These are phyloP conservation scores for Thermothelomyces thermophilus DNA, from an alignment of 2,329 filamentous ascomycete species.

Conservation along the genomic window DNA sequence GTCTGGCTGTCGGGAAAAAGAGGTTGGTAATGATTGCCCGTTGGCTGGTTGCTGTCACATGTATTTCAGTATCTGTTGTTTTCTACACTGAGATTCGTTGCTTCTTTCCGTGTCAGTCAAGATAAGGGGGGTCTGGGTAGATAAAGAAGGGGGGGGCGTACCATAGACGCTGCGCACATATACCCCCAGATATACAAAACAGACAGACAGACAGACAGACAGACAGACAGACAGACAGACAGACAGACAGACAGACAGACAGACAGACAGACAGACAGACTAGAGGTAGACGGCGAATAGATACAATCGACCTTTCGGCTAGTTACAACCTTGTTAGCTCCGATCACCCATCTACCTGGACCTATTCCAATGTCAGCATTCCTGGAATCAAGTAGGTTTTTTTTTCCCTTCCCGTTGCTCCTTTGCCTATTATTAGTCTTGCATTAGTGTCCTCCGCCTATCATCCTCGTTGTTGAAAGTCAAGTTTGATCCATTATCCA, in stretches of 20 bases:
- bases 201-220: neutral
- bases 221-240: neutral
- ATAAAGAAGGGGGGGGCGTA: neutral
- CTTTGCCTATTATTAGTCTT: too few relatives aligned
- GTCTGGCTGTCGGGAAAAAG: slow-evolving; percentile 1
- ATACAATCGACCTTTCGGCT: neutral
- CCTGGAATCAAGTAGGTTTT: too few relatives aligned
- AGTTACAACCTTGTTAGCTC: too few relatives aligned
- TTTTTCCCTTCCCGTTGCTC: too few relatives aligned
- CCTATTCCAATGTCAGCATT: too few relatives aligned
- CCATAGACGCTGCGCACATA: slow-evolving; percentile 3
- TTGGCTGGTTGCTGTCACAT: neutral
- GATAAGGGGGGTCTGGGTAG: neutral
- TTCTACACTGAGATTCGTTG: neutral
- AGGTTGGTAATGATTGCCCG: neutral
- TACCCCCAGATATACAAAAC: slow-evolving; percentile 9
- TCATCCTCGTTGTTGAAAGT: too few relatives aligned
- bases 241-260: neutral
- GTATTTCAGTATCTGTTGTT: slow-evolving; percentile 2
- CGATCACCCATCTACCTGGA: too few relatives aligned
- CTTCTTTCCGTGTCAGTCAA: neutral
- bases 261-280: neutral
- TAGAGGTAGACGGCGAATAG: slow-evolving; percentile 12
- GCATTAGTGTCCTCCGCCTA: too few relatives aligned
- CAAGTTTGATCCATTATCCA: too few relatives aligned